These are phyloP conservation scores for Cutaneotrichosporon spelunceum DNA, from an alignment of 1,284 basidiomycete genomes.

Conservation along the genomic window DNA sequence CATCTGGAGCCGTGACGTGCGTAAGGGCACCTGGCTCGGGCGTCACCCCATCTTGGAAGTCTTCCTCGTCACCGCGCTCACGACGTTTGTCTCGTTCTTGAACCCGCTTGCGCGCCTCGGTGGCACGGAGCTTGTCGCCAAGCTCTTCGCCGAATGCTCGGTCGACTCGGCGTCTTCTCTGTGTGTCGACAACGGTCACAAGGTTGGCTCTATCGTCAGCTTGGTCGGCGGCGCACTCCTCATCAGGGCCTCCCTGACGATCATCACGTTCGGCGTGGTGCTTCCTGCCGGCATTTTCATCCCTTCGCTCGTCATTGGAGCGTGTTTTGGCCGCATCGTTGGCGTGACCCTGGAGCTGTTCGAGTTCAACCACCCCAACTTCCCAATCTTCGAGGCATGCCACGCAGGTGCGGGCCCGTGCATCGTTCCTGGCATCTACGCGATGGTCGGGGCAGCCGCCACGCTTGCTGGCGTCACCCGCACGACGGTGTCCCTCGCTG, in stretches of 20 bases:
- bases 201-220: conserved; percentile 65
- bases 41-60: conserved; percentile 82
- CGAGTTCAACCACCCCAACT: conserved; percentile 65
- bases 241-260: conserved; percentile 76
- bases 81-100: conserved; percentile 73
- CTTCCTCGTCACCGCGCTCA: conserved; percentile 70
- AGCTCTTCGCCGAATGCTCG: conserved; percentile 82
- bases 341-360: conserved; percentile 80
- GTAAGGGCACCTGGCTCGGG: conserved; percentile 75
- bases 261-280: conserved; percentile 92
- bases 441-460: conserved; percentile 86
- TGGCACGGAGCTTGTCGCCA: conserved; percentile 82
- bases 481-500: conserved; percentile 74
- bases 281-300: conserved; percentile 96
- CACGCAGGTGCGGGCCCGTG: conserved; percentile 34
- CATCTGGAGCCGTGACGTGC: conserved; percentile 77
- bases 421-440: conserved; percentile 77
- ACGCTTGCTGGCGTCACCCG: conserved; percentile 78
- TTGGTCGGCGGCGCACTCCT: conserved; percentile 71
- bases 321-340: conserved; percentile 84
- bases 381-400: conserved; percentile 65
- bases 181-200: conserved; percentile 64
- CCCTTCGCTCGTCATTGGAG: conserved; percentile 93
- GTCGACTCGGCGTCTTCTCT: conserved; percentile 64
- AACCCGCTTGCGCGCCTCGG: conserved; percentile 92